These are phyloP conservation scores for Xylaria bambusicola DNA, from an alignment of 495 filamentous ascomycete genomes.

Conservation along the genomic window DNA sequence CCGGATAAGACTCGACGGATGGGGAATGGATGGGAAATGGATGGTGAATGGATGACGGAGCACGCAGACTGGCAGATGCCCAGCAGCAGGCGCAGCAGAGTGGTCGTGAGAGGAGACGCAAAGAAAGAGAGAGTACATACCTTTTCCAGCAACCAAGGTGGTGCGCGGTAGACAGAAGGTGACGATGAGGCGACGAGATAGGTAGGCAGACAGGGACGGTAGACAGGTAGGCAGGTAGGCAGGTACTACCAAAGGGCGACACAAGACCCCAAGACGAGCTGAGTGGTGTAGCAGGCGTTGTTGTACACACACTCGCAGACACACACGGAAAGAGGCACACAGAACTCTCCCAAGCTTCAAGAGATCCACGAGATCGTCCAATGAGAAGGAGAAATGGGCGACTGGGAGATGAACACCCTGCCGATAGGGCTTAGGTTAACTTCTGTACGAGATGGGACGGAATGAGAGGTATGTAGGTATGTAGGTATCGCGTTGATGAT, in stretches of 20 bases:
- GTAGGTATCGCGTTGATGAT: not conserved
- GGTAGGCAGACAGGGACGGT: conserved; percentile 1
- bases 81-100: not conserved
- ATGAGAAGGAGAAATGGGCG: conserved; percentile 7
- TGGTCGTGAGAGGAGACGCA: not conserved
- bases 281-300: not conserved
- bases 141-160: conserved; percentile 2
- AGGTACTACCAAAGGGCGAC: too few species aligned
- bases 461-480: not conserved
- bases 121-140: conserved; percentile 4
- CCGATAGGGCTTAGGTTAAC: conserved; percentile 16
- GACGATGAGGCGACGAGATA: conserved; percentile 4
- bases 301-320: conserved; percentile 10
- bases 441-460: too few species aligned
- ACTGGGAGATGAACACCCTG: conserved; percentile 14
- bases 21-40: not conserved
- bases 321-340: too few species aligned
- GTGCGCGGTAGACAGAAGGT: not conserved
- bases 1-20: conserved; percentile 7
- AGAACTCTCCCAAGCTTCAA: not conserved
- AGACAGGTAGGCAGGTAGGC: conserved; percentile 6
- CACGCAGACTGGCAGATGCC: too few species aligned
- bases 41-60: not conserved
- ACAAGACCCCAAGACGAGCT: not conserved
- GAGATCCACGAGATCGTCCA: conserved; percentile 11